Evolutionary conservation across 441 rosid species (phyloP).

Genomic region (Jatropha multifida): DNA sequence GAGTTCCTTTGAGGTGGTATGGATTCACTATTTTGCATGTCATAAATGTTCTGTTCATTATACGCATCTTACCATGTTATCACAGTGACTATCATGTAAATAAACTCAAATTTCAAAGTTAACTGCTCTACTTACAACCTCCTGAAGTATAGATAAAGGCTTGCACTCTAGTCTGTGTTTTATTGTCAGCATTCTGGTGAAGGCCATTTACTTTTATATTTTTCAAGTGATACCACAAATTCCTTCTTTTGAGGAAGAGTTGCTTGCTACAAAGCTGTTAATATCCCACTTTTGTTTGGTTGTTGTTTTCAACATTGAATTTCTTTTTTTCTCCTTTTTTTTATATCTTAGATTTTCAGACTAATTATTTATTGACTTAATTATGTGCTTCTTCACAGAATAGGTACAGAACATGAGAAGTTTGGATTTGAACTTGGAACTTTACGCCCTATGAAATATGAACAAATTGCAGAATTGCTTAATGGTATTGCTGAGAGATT

Average conservation of each 20-base stretch:
- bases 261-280: neutral
- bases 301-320: neutral
- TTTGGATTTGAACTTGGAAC: slow-evolving; percentile 88
- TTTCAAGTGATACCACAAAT: neutral
- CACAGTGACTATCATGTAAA: neutral
- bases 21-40: neutral
- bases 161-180: neutral
- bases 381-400: slow-evolving; percentile 50
- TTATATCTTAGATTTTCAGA: no score
- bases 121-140: neutral
- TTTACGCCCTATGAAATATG: slow-evolving; percentile 89
- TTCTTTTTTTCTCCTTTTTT: neutral
- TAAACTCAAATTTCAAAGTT: neutral
- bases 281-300: neutral
- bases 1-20: neutral
- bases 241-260: neutral
- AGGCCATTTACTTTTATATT: neutral
- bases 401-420: slow-evolving; percentile 99
- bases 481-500: slow-evolving; percentile 94
- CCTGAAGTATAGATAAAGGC: neutral
- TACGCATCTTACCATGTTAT: neutral
- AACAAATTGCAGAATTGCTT: slow-evolving; percentile 88
- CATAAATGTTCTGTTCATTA: neutral
- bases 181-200: neutral
- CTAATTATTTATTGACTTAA: slow-evolving; percentile 28